These are phyloP conservation scores for Arthrobotrys conoides DNA, from an alignment of 2,329 filamentous ascomycete species.

Conservation along the genomic window DNA sequence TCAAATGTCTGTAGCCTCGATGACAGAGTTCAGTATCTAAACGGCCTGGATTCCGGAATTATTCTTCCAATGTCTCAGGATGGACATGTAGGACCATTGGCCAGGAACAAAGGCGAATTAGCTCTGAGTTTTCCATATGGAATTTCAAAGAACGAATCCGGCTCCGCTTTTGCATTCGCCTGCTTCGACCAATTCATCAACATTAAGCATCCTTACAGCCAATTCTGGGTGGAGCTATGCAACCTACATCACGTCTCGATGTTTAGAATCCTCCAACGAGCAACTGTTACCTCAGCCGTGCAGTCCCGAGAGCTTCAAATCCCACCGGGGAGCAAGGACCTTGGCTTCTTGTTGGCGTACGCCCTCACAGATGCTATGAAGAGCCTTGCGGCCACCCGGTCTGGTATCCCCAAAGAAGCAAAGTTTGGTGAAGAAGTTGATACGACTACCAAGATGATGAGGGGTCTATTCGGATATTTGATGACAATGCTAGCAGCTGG, in stretches of 20 bases:
- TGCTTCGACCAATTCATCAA: slow-evolving; percentile 61
- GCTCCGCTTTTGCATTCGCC: slow-evolving; percentile 54
- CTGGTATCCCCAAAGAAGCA: slow-evolving; percentile 45
- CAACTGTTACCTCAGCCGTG: slow-evolving; percentile 42
- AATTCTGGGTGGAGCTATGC: slow-evolving; percentile 58
- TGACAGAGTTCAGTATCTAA: slow-evolving; percentile 53
- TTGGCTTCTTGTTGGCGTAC: slow-evolving; percentile 53
- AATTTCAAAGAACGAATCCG: slow-evolving; percentile 39
- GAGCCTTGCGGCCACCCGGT: slow-evolving; percentile 39
- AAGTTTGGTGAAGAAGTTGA: slow-evolving; percentile 54
- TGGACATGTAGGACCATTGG: slow-evolving; percentile 38
- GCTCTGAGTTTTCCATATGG: slow-evolving; percentile 50
- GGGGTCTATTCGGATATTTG: slow-evolving; percentile 56
- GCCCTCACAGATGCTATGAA: slow-evolving; percentile 53
- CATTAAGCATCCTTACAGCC: slow-evolving; percentile 59
- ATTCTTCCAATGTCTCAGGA: slow-evolving; percentile 52
- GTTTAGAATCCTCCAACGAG: slow-evolving; percentile 54
- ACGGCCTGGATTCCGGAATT: slow-evolving; percentile 52
- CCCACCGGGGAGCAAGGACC: slow-evolving; percentile 46
- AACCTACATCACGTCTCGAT: slow-evolving; percentile 60
- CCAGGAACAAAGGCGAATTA: slow-evolving; percentile 31
- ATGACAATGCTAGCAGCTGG: slow-evolving; percentile 53
- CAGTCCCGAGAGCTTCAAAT: slow-evolving; percentile 53
- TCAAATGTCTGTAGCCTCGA: slow-evolving; percentile 38
- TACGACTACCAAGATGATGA: slow-evolving; percentile 59